phyloP scores from a whole-genome alignment of 225 moss, liverwort and hornwort species.

The Straminergon stramineum region DNA sequence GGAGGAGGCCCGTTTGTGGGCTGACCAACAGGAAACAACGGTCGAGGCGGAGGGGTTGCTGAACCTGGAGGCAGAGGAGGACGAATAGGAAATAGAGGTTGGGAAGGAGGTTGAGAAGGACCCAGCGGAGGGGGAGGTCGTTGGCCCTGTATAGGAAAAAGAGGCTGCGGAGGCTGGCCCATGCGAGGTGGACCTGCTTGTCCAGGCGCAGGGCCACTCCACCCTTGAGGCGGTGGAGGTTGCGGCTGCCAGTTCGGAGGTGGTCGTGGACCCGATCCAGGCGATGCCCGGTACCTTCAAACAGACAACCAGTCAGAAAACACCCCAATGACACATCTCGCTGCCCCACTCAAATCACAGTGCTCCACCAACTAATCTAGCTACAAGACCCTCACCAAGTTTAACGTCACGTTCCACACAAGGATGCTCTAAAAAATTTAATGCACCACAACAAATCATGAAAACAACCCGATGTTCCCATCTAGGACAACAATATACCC shows the following conservation, averaged over 20 bases:
- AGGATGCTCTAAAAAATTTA: neutral
- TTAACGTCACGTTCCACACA: neutral
- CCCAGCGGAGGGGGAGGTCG: constrained; percentile 36
- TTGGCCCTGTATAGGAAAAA: constrained; percentile 76
- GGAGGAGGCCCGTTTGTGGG: constrained; percentile 33
- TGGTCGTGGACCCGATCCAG: constrained; percentile 36
- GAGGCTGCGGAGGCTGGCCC: constrained; percentile 65
- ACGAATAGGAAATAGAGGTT: constrained; percentile 81
- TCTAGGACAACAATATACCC: neutral
- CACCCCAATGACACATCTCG: neutral
- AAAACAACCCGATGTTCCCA: neutral
- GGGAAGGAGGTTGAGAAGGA: constrained; percentile 54
- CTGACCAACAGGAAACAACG: constrained; percentile 52
- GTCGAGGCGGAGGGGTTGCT: constrained; percentile 35
- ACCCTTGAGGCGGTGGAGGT: constrained; percentile 37
- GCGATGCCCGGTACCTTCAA: constrained; percentile 38
- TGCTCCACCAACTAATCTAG: neutral
- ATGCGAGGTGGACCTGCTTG: constrained; percentile 47
- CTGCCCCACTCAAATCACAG: neutral
- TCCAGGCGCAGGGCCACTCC: constrained; percentile 32
- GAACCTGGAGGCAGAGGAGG: constrained; percentile 54
- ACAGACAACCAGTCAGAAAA: neutral
- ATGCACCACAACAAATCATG: neutral
- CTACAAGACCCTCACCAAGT: neutral
- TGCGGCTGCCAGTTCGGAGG: constrained; percentile 51